Evolutionary conservation across 2,329 filamentous ascomycete species (phyloP), one percentile per base, ranked within the genome.

Genomic region (Clonostachys rhizophaga): DNA sequence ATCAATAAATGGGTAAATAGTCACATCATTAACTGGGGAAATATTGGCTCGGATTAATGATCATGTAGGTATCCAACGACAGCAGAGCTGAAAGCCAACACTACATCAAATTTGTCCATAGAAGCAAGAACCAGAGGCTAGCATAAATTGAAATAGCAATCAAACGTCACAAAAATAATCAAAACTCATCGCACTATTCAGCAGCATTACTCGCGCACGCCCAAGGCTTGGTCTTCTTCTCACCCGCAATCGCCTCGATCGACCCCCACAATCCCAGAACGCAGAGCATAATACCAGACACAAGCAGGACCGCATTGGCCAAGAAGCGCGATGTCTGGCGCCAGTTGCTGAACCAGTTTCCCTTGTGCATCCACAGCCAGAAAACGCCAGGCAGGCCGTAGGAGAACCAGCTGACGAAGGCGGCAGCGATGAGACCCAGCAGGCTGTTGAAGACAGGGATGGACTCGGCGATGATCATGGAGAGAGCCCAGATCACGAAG

Each of bases 341-440:
- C 50, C 59, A 54, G 43, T 57, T 49, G 14, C 49, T 55, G 50
- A 68, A 69, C 58, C 65, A 72, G 40, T 63, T 57, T 4, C 69
- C 71, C 12, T 65, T 58, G 58, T 75, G 62, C 63, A 75, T 67
- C 58, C 67, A 74, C 40, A 76, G 59, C 72, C 73, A 76, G 49
- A 74, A 71, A 40, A 67, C 58, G 3, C 72, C 72, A 0, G 72
- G 71, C 1, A 75, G 60, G 14, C 72, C 72, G 34, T 70, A 75
- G 45, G 79, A 83, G 61, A 88, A 88, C 84, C 84, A 87, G 46
- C 75, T 81, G 17, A 77, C 80, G 50, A 87, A 86, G 2, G 86
- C 63, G 2, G 83, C 75, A 33, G 70, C 74, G 55, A 88, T 79
- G 35, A 89, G 64, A 5, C 78, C 79, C 4, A 89, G 67, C 9